phyloP scores from a whole-genome alignment of 2,329 filamentous ascomycete genomes.

The Exophiala viscosa region DNA sequence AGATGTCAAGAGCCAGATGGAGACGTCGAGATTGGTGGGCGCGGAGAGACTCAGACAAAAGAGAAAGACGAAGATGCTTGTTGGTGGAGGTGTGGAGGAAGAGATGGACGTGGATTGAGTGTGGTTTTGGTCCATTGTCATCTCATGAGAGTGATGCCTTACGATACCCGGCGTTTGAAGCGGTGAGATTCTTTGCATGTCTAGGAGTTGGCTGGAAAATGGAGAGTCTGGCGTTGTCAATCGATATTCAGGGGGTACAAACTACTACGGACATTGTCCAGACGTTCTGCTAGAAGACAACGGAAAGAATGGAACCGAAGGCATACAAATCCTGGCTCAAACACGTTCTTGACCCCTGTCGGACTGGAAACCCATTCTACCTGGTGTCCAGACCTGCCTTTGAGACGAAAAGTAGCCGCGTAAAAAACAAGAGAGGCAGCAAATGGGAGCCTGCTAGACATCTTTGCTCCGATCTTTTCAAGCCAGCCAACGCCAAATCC shows the following conservation, averaged over 20 bases:
- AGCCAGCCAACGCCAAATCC: no score
- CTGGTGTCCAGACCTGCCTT: no score
- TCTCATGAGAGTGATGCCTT: conserved; percentile 2
- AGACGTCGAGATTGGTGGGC: conserved; percentile 37
- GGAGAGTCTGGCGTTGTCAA: background rate
- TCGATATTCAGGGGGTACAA: background rate
- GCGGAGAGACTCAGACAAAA: conserved; percentile 42
- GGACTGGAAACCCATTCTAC: no score
- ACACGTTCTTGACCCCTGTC: no score
- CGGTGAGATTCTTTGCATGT: background rate
- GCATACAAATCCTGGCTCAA: no score
- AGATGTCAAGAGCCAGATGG: conserved; percentile 30
- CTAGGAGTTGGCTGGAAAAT: background rate
- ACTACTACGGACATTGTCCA: no score
- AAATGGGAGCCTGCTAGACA: no score
- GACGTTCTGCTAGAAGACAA: no score
- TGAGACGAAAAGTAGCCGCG: no score
- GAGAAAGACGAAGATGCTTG: conserved; percentile 43
- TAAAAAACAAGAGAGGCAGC: no score
- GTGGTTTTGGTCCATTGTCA: background rate
- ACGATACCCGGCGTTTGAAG: conserved; percentile 9
- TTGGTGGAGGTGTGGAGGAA: conserved; percentile 44
- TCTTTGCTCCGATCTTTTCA: no score
- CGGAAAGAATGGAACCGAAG: no score
- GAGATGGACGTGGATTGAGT: conserved; percentile 47